Base-by-base conservation (phyloP, 192 early-diverging fungal species). In the Gryganskiella cystojenkinii region DNA sequence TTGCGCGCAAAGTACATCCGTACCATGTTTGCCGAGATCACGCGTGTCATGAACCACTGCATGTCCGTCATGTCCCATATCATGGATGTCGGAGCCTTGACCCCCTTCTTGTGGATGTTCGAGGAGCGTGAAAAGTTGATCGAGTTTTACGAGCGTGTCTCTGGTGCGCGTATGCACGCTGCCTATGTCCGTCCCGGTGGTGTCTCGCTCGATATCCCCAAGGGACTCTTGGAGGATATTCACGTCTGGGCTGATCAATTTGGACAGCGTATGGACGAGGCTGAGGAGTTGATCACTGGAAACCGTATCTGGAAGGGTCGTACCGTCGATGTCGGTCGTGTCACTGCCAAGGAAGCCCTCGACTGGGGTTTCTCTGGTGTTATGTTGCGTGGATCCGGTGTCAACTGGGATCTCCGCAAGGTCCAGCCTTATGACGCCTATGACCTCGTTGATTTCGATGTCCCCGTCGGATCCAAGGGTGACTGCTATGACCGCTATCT, bases 101-200 rank as follows among this genome's bases (percentile, higher is more conserved):
- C 98, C 30, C 98, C 98, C 56, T 97, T 99, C 87, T 85, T 99
- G 81, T 99, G 95, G 90, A 90, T 98, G 93, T 98, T 99, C 71
- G 98, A 99, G 87, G 98, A 99, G 85, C 95, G 98, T 80, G 98
- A 99, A 81, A 95, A 96, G 83, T 84, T 96, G 67, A 99, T 99
- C 94, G 98, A 99, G 88, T 98, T 96, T 71, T 99, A 99, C 82
- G 98, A 99, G 80, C 95, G 98, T 78, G 96, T 98, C 30, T 96
- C 94, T 13, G 98, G 98, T 42, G 98, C 98, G 25, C 95, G 98
- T 71, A 95, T 99, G 91, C 98, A 99, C 83, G 89, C 95, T 35
- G 96, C 96, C 35, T 99, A 98, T 76, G 92, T 99, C 44, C 92
- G 98, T 58, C 96, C 96, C 10, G 98, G 96, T 14, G 98, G 98